phyloP scores from a whole-genome alignment of 2,329 filamentous ascomycete species.

The Spiromastix sp. region DNA sequence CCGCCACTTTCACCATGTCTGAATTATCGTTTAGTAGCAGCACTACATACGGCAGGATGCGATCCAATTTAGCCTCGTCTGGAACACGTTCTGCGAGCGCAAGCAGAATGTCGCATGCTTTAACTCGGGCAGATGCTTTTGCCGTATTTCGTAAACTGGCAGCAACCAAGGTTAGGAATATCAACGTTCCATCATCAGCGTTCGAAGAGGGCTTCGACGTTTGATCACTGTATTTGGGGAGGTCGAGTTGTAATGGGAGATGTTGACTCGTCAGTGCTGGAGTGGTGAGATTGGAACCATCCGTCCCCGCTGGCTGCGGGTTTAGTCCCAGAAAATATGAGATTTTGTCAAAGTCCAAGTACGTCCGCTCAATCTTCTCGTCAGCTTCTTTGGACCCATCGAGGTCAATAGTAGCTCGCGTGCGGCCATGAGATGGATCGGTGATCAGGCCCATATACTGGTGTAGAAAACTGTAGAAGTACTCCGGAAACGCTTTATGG shows the following conservation, averaged over 20 bases:
- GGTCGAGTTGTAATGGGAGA: slow-evolving; percentile 70
- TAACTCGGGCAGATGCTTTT: slow-evolving; percentile 72
- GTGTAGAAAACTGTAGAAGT: slow-evolving; percentile 95
- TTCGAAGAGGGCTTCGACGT: slow-evolving; percentile 51
- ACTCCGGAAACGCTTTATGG: slow-evolving; percentile 82
- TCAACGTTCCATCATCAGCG: slow-evolving; percentile 79
- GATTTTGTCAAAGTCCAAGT: slow-evolving; percentile 94
- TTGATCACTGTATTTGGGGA: slow-evolving; percentile 72
- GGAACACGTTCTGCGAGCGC: slow-evolving; percentile 86
- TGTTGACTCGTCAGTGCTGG: slow-evolving; percentile 23
- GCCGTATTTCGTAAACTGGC: slow-evolving; percentile 84
- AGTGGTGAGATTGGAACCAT: slow-evolving; percentile 21
- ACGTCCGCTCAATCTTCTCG: slow-evolving; percentile 87
- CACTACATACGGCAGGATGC: slow-evolving; percentile 83
- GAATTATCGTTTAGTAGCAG: slow-evolving; percentile 69
- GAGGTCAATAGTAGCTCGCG: slow-evolving; percentile 54
- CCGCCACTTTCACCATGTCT: slow-evolving; percentile 75
- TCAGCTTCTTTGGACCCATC: slow-evolving; percentile 79
- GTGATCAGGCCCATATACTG: slow-evolving; percentile 97
- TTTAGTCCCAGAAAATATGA: slow-evolving; percentile 82
- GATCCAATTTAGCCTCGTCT: slow-evolving; percentile 90
- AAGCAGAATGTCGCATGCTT: slow-evolving; percentile 81
- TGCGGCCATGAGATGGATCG: slow-evolving; percentile 72
- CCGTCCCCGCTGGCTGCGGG: slow-evolving; percentile 34
- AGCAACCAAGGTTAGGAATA: slow-evolving; percentile 82